Conservation (phyloP, 345 rosid genomes). For the Eucalyptus pumila region DNA sequence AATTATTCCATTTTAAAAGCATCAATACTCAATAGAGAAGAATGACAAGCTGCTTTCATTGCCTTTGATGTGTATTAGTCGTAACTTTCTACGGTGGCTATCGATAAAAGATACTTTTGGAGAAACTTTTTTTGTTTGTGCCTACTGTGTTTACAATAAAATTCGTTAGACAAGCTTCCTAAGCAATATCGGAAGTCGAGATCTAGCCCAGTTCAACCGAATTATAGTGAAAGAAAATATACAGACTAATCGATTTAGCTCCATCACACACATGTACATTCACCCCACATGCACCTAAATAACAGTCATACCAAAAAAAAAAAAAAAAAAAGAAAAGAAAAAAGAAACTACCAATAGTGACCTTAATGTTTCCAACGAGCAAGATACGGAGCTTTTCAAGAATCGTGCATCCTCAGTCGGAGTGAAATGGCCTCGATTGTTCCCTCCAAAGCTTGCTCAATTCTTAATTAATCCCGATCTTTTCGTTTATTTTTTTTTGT, state of each 20-base stretch:
- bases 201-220: neutral
- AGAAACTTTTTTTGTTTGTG: neutral
- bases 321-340: too few relatives aligned
- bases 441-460: neutral
- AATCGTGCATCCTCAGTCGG: neutral
- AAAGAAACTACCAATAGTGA: neutral
- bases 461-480: neutral
- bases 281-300: neutral
- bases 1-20: neutral
- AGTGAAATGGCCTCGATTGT: neutral
- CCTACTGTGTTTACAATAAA: neutral
- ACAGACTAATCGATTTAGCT: neutral
- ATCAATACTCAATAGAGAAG: neutral
- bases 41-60: neutral
- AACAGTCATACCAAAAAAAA: neutral
- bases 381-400: neutral
- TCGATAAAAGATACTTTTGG: neutral
- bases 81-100: fast-evolving
- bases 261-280: neutral
- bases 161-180: neutral
- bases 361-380: neutral
- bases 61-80: neutral
- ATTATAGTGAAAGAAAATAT: neutral
- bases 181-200: neutral
- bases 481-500: neutral